Evolutionary conservation across 75 land plant genomes (phyloP), one percentile per base, ranked within the genome.

Genomic region (Picea sitchensis): DNA sequence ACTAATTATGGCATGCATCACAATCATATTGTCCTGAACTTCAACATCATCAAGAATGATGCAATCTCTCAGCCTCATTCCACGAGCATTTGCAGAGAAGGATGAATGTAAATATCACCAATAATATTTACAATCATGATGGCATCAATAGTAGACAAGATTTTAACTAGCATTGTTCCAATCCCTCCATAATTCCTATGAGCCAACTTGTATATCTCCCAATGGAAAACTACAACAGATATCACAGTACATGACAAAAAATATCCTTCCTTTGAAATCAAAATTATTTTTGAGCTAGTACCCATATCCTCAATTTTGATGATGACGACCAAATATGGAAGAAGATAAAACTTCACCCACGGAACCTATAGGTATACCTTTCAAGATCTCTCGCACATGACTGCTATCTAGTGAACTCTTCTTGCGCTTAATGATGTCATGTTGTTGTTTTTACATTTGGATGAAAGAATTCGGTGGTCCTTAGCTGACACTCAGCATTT

Each of bases 141-240:
- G 21, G 80, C 77, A 68, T 86, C 89, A 32, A 82, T 82, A 58
- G 80, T 77, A 59, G 89, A 88, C 81, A 87, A 77, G 20, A 87
- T 80, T 60, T 87, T 79, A 18, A 87, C 89, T 38, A 87, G 78
- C 30, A 87, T 78, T 47, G 89, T 87, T 58, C 89, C 89, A 14
- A 87, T 87, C 12, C 89, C 89, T 57, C 75, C 89, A 80, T 85
- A 87, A 32, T 79, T 82, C 57, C 75, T 60, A 77, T 87, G 89
- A 56, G 87, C 87, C 73, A 65, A 88, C 77, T 21, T 86, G 88
- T 88, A 87, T 87, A 23, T 78, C 88, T 61, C 71, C 68, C 78
- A 87, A 73, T 20, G 89, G 89, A 78, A 87, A 87, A 73, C 89
- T 87, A 84, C 89, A 87, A 81, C 89, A 87, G 23, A 87, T 81